Evolutionary conservation across 495 filamentous ascomycete genomes (phyloP).

Genomic region (Aspergillus baeticus): DNA sequence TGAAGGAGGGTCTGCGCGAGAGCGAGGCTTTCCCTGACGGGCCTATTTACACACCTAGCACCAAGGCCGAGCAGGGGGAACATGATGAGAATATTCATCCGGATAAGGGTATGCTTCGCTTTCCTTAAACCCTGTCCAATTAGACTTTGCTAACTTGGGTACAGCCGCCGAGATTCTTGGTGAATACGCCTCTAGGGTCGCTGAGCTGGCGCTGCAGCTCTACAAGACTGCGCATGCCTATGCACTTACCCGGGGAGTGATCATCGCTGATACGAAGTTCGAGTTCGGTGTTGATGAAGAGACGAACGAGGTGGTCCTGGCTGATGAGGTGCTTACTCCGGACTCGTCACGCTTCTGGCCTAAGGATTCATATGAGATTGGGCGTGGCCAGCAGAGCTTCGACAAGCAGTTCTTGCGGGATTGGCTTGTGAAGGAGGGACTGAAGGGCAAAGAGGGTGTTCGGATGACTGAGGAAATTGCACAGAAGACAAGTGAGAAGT

Average conservation of each 20-base stretch:
- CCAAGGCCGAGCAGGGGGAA: slow-evolving; percentile 80
- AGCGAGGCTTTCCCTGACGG: slow-evolving; percentile 67
- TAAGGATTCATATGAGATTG: slow-evolving; percentile 66
- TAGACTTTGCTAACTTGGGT: too few relatives aligned
- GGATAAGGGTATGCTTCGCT: slow-evolving; percentile 49
- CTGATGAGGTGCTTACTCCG: slow-evolving; percentile 90
- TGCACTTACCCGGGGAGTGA: slow-evolving; percentile 76
- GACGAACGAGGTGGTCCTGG: slow-evolving; percentile 73
- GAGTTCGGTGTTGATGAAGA: slow-evolving; percentile 76
- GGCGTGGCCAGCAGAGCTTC: slow-evolving; percentile 74
- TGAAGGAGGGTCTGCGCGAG: slow-evolving; percentile 67
- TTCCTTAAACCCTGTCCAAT: too few relatives aligned
- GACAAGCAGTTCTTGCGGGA: slow-evolving; percentile 92
- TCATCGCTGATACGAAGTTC: slow-evolving; percentile 89
- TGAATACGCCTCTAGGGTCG: slow-evolving; percentile 71
- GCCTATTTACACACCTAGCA: slow-evolving; percentile 85
- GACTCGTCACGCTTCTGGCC: slow-evolving; percentile 92
- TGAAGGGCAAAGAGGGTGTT: slow-evolving; percentile 70
- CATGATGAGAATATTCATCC: slow-evolving; percentile 92
- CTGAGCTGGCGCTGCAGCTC: slow-evolving; percentile 65
- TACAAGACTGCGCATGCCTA: slow-evolving; percentile 75
- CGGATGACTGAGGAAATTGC: slow-evolving; percentile 65
- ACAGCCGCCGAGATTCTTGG: slow-evolving; percentile 69
- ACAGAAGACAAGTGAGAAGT: slow-evolving; percentile 61
- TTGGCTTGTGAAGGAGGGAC: slow-evolving; percentile 71